These are phyloP conservation scores for Linnemannia schmuckeri DNA, from an alignment of 192 early-diverging fungal species.

Conservation along the genomic window DNA sequence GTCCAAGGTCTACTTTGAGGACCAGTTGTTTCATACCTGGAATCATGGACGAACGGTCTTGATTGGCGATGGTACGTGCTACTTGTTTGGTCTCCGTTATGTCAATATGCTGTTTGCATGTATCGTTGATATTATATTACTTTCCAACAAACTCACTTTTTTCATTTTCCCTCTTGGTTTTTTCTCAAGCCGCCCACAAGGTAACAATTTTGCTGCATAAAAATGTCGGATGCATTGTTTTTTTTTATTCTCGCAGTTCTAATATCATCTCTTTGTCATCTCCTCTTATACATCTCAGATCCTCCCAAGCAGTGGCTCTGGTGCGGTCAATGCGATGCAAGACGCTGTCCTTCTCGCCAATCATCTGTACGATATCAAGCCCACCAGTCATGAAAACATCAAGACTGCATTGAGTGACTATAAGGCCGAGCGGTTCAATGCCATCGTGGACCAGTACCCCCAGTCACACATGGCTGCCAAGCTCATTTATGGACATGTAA, in stretches of 20 bases:
- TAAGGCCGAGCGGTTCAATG: background rate
- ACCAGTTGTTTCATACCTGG: constrained; percentile 13
- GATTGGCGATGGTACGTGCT: background rate
- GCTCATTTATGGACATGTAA: too few species aligned
- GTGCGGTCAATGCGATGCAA: constrained; percentile 11
- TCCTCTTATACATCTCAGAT: background rate
- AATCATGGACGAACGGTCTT: constrained; percentile 1
- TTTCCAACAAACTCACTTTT: too few species aligned
- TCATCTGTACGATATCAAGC: constrained; percentile 1
- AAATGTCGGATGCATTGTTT: too few species aligned
- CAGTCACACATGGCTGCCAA: too few species aligned
- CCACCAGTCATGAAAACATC: background rate
- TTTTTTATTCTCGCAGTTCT: too few species aligned
- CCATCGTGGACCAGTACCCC: too few species aligned
- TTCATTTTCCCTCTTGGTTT: background rate
- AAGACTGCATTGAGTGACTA: background rate
- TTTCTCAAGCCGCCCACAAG: constrained; percentile 8
- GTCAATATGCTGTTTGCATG: too few species aligned
- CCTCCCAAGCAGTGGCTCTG: constrained; percentile 4
- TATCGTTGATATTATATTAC: too few species aligned
- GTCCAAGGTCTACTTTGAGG: constrained; percentile 10
- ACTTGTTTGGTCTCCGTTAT: too few species aligned
- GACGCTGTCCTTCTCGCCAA: constrained; percentile 16
- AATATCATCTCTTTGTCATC: too few species aligned
- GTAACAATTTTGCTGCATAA: background rate